Conservation (phyloP, 2,329 filamentous ascomycete genomes). For the Tympanopsis confertula region DNA sequence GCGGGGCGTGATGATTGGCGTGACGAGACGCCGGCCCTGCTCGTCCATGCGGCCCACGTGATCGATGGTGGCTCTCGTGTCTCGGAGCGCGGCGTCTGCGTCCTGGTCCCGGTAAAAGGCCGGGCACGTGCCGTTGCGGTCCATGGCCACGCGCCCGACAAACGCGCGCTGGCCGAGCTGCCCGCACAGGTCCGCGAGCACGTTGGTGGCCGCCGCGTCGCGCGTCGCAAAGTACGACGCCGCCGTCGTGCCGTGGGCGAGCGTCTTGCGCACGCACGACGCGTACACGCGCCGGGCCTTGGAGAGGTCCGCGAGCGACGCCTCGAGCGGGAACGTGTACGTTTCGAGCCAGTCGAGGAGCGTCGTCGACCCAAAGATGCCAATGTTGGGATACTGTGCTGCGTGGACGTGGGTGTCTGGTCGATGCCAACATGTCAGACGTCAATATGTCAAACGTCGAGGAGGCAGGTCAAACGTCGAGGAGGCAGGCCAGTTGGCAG, state of each 20-base stretch:
- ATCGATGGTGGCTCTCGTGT: conserved; percentile 46
- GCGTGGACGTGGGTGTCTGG: conserved; percentile 95
- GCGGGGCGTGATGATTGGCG: conserved; percentile 67
- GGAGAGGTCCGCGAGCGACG: conserved; percentile 51
- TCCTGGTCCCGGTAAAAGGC: conserved; percentile 70
- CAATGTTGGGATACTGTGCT: conserved; percentile 84
- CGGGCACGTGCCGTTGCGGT: conserved; percentile 53
- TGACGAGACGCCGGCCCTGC: conserved; percentile 50
- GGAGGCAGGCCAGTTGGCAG: too few relatives aligned
- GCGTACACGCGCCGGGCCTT: conserved; percentile 65
- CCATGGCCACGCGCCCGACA: conserved; percentile 93
- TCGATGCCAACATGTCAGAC: conserved; percentile 8
- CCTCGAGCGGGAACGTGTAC: conserved; percentile 90
- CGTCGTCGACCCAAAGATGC: conserved; percentile 86
- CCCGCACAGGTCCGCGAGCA: conserved; percentile 77
- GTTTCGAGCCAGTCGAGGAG: conserved; percentile 86
- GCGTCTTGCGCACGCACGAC: conserved; percentile 66
- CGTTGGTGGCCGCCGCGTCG: conserved; percentile 77
- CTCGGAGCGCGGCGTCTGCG: conserved; percentile 39
- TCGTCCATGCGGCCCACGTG: conserved; percentile 57
- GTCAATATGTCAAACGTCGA: not conserved
- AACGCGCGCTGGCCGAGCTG: conserved; percentile 74
- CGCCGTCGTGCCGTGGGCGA: conserved; percentile 84
- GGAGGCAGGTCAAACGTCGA: not conserved
- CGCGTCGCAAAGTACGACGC: conserved; percentile 91